Base-by-base conservation (phyloP, 148 eudicot species). In the Rhododendron griersonianum region DNA sequence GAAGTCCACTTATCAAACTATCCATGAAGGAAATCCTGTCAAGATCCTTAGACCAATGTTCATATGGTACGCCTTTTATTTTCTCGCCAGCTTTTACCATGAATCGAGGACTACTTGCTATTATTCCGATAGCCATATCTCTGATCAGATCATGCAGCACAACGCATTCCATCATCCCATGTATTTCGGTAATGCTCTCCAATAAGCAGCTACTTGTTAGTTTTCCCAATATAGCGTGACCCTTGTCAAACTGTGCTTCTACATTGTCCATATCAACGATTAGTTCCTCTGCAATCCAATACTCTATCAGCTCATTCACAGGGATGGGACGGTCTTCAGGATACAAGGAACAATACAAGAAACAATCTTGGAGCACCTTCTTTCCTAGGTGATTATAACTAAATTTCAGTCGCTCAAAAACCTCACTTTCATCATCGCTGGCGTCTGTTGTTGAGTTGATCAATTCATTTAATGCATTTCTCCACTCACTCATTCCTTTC, bases 121-220 rank as follows among this genome's bases (percentile, higher is more conserved):
- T 0, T 30, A 30, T 30, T 30, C 0, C 0, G 0, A 30, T 0
- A 0, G 30, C 30, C 30, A 30, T 30, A 30, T 30, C 30, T 30
- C 30, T 30, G 0, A 30, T 30, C 30, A 30, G 0, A 30, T 30
- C 30, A 30, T 30, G 30, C 30, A 30, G 0, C 30, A 0, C 0
- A 30, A 30, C 30, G 0, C 0, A 30, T 30, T 30, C 30, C n/a
- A n/a, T n/a, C n/a, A n/a, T 30, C 0, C 0, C 30, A 0, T 0
- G 30, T 0, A 0, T 30, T 0, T 30, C 0, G 0, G 0, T 30
- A 30, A 0, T 0, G 30, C 30, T 30, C 0, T 30, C 0, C 30
- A 30, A 30, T 0, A 30, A 30, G 30, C 30, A 30, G 0, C 0
- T 30, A 30, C 30, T 30, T 30, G 0, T 0, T 30, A 30, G 30